These are phyloP conservation scores for Neostapfia colusana DNA, from an alignment of 176 grass and related monocot species.

Conservation along the genomic window DNA sequence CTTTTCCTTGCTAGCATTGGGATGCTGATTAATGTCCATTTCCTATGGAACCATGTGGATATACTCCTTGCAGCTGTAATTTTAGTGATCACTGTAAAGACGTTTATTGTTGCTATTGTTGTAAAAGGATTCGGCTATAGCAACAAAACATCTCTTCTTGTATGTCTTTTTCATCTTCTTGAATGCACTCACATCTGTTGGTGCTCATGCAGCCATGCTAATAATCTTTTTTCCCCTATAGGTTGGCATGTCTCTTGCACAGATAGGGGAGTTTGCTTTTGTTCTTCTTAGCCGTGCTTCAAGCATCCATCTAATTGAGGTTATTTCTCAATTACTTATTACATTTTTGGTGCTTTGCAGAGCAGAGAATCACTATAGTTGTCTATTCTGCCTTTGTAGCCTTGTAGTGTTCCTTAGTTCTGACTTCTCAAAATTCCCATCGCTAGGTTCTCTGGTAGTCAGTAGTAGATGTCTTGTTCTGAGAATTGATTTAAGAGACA, in stretches of 20 bases:
- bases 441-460: not conserved
- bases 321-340: conserved; percentile 41
- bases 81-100: conserved; percentile 94
- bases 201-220: conserved; percentile 19
- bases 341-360: not conserved
- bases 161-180: conserved; percentile 49
- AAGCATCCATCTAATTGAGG: conserved; percentile 97
- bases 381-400: not conserved
- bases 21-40: conserved; percentile 99
- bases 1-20: conserved; percentile 99
- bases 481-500: not conserved
- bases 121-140: conserved; percentile 98
- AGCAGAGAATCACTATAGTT: not conserved
- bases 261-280: conserved; percentile 99
- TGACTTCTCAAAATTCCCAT: not conserved
- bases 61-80: conserved; percentile 98
- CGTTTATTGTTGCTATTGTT: conserved; percentile 73
- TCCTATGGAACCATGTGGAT: conserved; percentile 99
- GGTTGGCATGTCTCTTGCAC: conserved; percentile 98
- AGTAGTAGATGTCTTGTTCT: not conserved
- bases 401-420: not conserved
- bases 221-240: conserved; percentile 31
- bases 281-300: conserved; percentile 99
- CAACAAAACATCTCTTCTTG: conserved; percentile 97
- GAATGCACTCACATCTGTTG: not conserved